These are phyloP conservation scores for Coemansia erecta DNA, from an alignment of 192 early-diverging fungal species.

Conservation along the genomic window DNA sequence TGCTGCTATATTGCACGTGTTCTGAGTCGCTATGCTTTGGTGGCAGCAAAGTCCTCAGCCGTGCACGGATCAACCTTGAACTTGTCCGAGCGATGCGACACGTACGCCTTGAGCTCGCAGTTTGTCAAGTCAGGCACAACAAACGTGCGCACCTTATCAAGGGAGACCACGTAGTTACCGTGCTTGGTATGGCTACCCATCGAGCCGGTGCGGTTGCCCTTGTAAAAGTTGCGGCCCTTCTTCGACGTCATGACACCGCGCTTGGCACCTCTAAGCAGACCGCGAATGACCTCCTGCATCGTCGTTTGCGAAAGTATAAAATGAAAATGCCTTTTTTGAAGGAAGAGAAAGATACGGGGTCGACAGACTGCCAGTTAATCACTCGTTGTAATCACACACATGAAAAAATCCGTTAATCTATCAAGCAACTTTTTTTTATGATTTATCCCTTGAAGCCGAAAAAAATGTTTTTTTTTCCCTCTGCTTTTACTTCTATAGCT, in stretches of 20 bases:
- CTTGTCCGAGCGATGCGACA: slow-evolving; percentile 40
- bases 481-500: not conserved
- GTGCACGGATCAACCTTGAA: slow-evolving; percentile 42
- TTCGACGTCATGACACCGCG: slow-evolving; percentile 55
- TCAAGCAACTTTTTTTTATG: not conserved
- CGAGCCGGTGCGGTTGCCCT: slow-evolving; percentile 53
- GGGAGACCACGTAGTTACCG: slow-evolving; percentile 42
- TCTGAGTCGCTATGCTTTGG: not conserved
- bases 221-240: slow-evolving; percentile 54
- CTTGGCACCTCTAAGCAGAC: slow-evolving; percentile 50
- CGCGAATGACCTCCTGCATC: slow-evolving; percentile 54
- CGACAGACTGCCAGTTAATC: no score
- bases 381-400: no score
- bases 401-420: no score
- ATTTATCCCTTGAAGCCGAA: not conserved
- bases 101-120: slow-evolving; percentile 53
- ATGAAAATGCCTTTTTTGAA: not conserved
- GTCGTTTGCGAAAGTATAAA: not conserved
- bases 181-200: slow-evolving; percentile 56
- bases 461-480: slow-evolving; percentile 2
- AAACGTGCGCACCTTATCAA: slow-evolving; percentile 51
- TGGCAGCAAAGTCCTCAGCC: slow-evolving; percentile 13
- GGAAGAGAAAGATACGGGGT: no score
- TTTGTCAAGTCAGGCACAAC: slow-evolving; percentile 45
- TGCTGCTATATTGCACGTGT: not conserved